phyloP scores from a whole-genome alignment of 2,329 filamentous ascomycete species.

The Scytalidium sp. region DNA sequence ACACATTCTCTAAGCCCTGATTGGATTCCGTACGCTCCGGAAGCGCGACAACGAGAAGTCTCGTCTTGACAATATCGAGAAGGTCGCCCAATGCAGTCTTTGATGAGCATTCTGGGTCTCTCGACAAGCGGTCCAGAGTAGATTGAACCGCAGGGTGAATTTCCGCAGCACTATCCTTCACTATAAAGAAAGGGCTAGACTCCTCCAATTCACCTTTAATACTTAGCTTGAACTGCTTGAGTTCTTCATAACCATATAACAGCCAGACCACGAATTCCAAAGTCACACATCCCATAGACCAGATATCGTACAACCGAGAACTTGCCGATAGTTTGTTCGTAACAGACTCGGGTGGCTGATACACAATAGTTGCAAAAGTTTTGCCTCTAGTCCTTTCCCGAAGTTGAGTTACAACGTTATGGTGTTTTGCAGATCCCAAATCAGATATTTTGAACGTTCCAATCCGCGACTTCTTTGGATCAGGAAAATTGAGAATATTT shows the following conservation, averaged over 20 bases:
- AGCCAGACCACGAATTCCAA: constrained; percentile 9
- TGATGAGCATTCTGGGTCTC: constrained; percentile 3
- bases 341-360: constrained; percentile 3
- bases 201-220: not conserved
- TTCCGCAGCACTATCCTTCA: not conserved
- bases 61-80: constrained; percentile 3
- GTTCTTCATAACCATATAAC: constrained; percentile 1
- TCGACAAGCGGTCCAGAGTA: not conserved
- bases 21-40: too few relatives aligned
- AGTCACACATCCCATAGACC: constrained; percentile 9
- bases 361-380: too few relatives aligned
- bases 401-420: too few relatives aligned
- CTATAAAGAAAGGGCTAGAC: not conserved
- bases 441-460: constrained; percentile 17
- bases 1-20: not conserved
- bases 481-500: constrained; percentile 19
- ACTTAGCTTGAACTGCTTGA: constrained; percentile 2
- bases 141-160: not conserved
- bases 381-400: not conserved
- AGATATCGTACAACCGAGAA: constrained; percentile 6
- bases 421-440: constrained; percentile 12
- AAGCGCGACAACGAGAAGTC: constrained; percentile 5
- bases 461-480: constrained; percentile 1
- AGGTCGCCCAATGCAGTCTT: constrained; percentile 1
- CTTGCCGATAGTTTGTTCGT: not conserved